Evolutionary conservation across 371 early-diverging fungal species (phyloP).

Genomic region (Syncephalis plumigaleata): DNA sequence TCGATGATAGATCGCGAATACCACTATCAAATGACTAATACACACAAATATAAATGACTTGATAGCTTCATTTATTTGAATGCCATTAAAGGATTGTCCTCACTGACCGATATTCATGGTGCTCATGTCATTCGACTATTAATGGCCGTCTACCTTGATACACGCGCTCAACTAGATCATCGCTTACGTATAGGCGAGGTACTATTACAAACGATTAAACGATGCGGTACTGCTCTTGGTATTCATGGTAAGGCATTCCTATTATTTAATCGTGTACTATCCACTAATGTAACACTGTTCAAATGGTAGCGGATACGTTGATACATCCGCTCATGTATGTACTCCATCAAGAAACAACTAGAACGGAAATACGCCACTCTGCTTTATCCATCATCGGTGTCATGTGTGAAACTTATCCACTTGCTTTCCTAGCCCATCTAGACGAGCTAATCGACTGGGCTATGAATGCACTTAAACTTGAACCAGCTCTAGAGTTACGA

Average conservation of each 20-base stretch:
- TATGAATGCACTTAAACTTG: slow-evolving; percentile 39
- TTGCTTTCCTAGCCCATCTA: slow-evolving; percentile 42
- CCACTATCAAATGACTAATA: background rate
- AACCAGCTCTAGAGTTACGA: slow-evolving; percentile 37
- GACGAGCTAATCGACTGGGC: slow-evolving; percentile 45
- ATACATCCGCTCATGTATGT: slow-evolving; percentile 45
- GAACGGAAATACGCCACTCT: slow-evolving; percentile 11
- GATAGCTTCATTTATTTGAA: slow-evolving; percentile 71
- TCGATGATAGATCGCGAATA: background rate
- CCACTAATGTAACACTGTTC: background rate
- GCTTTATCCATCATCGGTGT: slow-evolving; percentile 59
- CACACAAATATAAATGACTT: background rate
- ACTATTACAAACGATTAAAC: slow-evolving; percentile 62
- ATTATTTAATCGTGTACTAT: background rate
- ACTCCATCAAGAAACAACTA: slow-evolving; percentile 19
- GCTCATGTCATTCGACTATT: slow-evolving; percentile 41
- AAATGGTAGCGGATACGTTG: slow-evolving; percentile 25
- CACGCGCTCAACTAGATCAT: slow-evolving; percentile 37
- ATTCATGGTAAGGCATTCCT: slow-evolving; percentile 48
- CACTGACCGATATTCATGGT: slow-evolving; percentile 65
- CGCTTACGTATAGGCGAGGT: slow-evolving; percentile 78
- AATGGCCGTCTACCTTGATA: slow-evolving; percentile 37
- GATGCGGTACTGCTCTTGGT: slow-evolving; percentile 58
- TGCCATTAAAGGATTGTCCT: slow-evolving; percentile 66
- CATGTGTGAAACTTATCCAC: slow-evolving; percentile 54